Percentiles rank a stretch among this genome's conserved stretches.
Evolutionary conservation across 2,329 filamentous ascomycete genomes (phyloP).

Genomic region (Calonectria henricotiae): DNA sequence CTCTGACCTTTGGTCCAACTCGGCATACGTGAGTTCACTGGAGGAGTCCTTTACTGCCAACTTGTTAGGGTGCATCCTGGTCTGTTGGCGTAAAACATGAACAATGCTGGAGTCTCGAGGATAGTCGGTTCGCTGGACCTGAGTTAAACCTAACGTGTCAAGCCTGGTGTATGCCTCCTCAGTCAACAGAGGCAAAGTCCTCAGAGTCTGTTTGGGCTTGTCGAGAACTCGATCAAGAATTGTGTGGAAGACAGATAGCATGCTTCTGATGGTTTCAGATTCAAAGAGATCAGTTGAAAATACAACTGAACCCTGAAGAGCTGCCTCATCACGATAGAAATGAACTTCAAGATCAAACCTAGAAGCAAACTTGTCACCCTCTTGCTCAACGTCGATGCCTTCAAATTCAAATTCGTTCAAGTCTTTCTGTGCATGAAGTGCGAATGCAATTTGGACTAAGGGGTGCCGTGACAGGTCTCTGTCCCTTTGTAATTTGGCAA

Average conservation of each 20-base stretch:
- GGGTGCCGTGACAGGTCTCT: neutral
- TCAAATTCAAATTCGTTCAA: neutral
- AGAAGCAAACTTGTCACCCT: neutral
- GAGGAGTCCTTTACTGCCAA: neutral
- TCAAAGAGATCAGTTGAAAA: neutral
- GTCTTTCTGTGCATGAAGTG: neutral
- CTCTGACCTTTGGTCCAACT: constrained; percentile 45
- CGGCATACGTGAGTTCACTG: constrained; percentile 39
- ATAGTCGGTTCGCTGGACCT: neutral
- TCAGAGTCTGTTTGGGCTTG: neutral
- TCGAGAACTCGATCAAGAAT: neutral
- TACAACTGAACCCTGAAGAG: neutral
- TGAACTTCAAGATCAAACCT: neutral
- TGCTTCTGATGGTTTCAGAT: neutral
- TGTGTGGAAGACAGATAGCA: neutral
- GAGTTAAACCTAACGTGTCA: neutral
- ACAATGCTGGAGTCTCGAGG: neutral
- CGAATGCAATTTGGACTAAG: neutral
- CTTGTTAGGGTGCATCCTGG: neutral
- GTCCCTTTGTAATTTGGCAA: neutral
- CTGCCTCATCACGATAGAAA: neutral
- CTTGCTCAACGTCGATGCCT: neutral
- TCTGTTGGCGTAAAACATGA: neutral
- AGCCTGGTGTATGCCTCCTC: neutral
- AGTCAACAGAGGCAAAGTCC: neutral